Conservation (phyloP, 1,284 basidiomycete species). For the Cutaneotrichosporon sp. region DNA sequence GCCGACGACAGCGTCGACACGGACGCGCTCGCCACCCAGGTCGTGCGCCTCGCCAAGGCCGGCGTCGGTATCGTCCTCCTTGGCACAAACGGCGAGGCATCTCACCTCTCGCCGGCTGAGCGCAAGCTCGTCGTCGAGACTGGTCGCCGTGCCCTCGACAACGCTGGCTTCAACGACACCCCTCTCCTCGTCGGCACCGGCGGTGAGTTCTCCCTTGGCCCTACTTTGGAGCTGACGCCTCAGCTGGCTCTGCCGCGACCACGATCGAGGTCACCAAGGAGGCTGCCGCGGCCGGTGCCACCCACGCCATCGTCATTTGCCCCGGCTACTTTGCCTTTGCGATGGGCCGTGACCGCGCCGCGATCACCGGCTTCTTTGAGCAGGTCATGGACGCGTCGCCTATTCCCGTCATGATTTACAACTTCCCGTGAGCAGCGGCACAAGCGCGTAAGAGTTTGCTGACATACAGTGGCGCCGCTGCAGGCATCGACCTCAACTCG, state of each 20-base stretch:
- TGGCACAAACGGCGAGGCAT: constrained; percentile 51
- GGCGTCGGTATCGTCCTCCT: constrained; percentile 49
- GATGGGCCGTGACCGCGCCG: constrained; percentile 48
- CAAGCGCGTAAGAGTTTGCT: neutral
- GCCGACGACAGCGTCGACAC: constrained; percentile 45
- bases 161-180: constrained; percentile 62
- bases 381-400: constrained; percentile 75
- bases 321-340: constrained; percentile 51
- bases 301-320: constrained; percentile 54
- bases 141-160: constrained; percentile 67
- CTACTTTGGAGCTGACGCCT: neutral
- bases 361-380: constrained; percentile 49
- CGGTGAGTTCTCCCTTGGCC: constrained; percentile 49
- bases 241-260: constrained; percentile 62
- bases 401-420: constrained; percentile 84
- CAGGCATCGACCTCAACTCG: constrained; percentile 79
- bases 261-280: constrained; percentile 72
- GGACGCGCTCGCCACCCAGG: constrained; percentile 46
- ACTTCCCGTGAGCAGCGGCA: constrained; percentile 66
- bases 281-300: constrained; percentile 73
- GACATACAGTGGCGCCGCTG: constrained; percentile 52
- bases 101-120: constrained; percentile 65
- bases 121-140: constrained; percentile 60
- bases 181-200: constrained; percentile 81
- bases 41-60: constrained; percentile 49